These are phyloP conservation scores for Penicillium corylophilum DNA, from an alignment of 2,329 filamentous ascomycete genomes.

Conservation along the genomic window DNA sequence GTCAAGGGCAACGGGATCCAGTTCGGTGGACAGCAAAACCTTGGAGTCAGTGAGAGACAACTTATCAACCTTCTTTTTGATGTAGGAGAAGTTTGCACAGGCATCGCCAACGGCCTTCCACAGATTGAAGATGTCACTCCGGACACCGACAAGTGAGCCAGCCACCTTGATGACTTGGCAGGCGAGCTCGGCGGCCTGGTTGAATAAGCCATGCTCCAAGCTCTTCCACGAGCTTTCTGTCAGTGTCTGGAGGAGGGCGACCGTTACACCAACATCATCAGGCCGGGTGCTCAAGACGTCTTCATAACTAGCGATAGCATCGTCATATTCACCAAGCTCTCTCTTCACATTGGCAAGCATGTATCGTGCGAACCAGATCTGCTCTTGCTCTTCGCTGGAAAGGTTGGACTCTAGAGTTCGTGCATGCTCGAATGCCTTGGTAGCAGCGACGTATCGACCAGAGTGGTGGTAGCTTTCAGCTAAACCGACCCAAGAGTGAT, in stretches of 20 bases:
- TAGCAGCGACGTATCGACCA: conserved; percentile 89
- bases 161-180: conserved; percentile 68
- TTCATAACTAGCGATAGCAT: conserved; percentile 74
- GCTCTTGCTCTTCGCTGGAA: conserved; percentile 56
- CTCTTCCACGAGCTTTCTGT: conserved; percentile 77
- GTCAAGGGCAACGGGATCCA: conserved; percentile 56
- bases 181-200: conserved; percentile 73
- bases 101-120: conserved; percentile 94
- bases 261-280: conserved; percentile 78
- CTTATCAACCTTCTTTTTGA: conserved; percentile 65
- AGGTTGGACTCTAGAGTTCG: conserved; percentile 68
- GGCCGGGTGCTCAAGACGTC: conserved; percentile 67
- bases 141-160: conserved; percentile 57
- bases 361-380: conserved; percentile 94
- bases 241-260: conserved; percentile 84
- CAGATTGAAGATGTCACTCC: conserved; percentile 78
- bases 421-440: conserved; percentile 84
- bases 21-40: conserved; percentile 56
- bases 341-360: conserved; percentile 94
- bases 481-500: conserved; percentile 92
- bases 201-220: conserved; percentile 80
- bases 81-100: conserved; percentile 76
- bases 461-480: conserved; percentile 98
- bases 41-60: conserved; percentile 61
- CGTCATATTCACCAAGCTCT: conserved; percentile 85